A percentile compares a stretch with the other conserved stretches of the same genome.
Evolutionary conservation across 345 rosid species (phyloP).

Genomic region (Erodium maritimum): DNA sequence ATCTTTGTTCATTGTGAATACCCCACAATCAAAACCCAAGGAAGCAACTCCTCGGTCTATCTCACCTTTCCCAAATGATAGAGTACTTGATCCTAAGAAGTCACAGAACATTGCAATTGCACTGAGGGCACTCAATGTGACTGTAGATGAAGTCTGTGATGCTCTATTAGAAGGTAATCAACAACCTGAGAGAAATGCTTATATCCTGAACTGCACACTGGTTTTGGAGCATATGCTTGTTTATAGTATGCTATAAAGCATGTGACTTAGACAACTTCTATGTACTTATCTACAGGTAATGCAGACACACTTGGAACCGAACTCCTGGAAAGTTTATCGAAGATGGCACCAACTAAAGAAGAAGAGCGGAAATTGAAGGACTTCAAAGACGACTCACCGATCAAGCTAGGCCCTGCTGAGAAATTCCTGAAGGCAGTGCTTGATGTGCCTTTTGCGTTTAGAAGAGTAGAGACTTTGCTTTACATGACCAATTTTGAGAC

Average conservation of each 20-base stretch:
- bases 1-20: slow-evolving; percentile 56
- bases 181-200: slow-evolving; percentile 1
- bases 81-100: slow-evolving; percentile 90
- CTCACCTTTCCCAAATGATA: slow-evolving; percentile 47
- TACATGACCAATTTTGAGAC: slow-evolving; percentile 81
- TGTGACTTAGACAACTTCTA: background rate
- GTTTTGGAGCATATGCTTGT: no score
- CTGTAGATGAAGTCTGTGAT: slow-evolving; percentile 92
- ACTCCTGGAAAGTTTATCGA: slow-evolving; percentile 82
- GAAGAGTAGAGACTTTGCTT: slow-evolving; percentile 78
- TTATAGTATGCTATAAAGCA: no score
- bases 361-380: slow-evolving; percentile 82
- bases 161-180: slow-evolving; percentile 86
- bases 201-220: no score
- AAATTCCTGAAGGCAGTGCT: slow-evolving; percentile 76
- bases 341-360: slow-evolving; percentile 92
- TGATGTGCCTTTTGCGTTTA: slow-evolving; percentile 91
- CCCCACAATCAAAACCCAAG: slow-evolving; percentile 39
- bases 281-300: slow-evolving; percentile 44
- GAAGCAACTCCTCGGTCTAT: slow-evolving; percentile 46
- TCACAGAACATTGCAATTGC: slow-evolving; percentile 91
- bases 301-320: slow-evolving; percentile 85
- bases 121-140: slow-evolving; percentile 83
- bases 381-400: slow-evolving; percentile 63
- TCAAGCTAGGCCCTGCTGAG: slow-evolving; percentile 84